Percentiles rank a stretch among this genome's conserved stretches.
phyloP scores from a whole-genome alignment of 176 grass and related monocot genomes.

The Dendrocalamus sinicus region DNA sequence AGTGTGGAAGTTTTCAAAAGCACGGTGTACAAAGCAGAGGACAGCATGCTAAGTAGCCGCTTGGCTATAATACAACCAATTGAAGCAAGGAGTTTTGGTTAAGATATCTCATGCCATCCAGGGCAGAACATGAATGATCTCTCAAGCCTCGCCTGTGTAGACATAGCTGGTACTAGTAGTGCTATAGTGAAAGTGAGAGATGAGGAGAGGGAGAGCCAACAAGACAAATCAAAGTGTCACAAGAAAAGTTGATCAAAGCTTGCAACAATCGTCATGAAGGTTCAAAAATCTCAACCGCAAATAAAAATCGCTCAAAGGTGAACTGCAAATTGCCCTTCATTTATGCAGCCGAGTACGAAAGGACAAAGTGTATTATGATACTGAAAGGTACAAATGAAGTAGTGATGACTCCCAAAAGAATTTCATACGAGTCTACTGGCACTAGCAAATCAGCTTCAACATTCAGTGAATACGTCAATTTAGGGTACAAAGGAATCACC shows the following conservation, averaged over 20 bases:
- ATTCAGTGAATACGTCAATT: not conserved
- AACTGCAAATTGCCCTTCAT: not conserved
- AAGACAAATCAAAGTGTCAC: not conserved
- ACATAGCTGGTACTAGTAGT: not conserved
- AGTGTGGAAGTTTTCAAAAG: slow-evolving; percentile 21
- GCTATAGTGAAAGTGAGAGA: slow-evolving; percentile 23
- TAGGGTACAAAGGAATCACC: not conserved
- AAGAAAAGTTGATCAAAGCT: not conserved
- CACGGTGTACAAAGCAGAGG: not conserved
- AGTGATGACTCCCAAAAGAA: not conserved
- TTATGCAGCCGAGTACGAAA: slow-evolving; percentile 19
- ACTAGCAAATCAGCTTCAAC: slow-evolving; percentile 18
- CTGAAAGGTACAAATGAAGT: not conserved
- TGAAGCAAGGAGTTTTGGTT: slow-evolving; percentile 8
- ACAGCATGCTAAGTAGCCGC: slow-evolving; percentile 7
- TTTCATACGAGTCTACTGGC: not conserved
- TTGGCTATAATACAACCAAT: slow-evolving; percentile 21
- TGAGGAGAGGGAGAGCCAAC: slow-evolving; percentile 5
- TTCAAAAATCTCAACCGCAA: not conserved
- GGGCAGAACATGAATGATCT: not conserved
- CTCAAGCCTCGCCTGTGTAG: slow-evolving; percentile 17
- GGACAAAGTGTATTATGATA: slow-evolving; percentile 3
- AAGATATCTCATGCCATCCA: slow-evolving; percentile 7
- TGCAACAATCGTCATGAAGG: slow-evolving; percentile 15
- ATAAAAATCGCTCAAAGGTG: not conserved